Evolutionary conservation across 805 yeast genomes (phyloP).

Genomic region (Metschnikowia lachancei): DNA sequence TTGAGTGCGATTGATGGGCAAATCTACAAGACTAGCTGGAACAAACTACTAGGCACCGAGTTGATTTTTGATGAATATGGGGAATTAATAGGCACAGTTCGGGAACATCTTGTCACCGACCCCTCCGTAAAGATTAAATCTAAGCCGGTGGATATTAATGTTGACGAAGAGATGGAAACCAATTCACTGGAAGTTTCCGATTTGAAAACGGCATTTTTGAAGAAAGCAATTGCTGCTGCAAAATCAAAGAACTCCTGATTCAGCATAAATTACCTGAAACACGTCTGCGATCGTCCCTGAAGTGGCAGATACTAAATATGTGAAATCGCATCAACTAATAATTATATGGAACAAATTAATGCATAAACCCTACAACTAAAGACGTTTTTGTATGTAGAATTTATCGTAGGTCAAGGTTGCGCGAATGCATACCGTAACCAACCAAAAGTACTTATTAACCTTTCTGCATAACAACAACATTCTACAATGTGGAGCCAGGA

Average conservation of each 20-base stretch:
- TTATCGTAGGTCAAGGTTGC: too few species aligned
- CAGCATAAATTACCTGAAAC: too few species aligned
- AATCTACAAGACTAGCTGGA: conserved; percentile 75
- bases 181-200: conserved; percentile 18
- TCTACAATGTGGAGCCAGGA: conserved; percentile 14
- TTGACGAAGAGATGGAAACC: conserved; percentile 19
- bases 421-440: background rate
- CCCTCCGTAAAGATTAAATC: conserved; percentile 25
- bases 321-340: too few species aligned
- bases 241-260: conserved; percentile 2
- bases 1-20: conserved; percentile 41
- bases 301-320: too few species aligned
- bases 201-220: conserved; percentile 22
- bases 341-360: too few species aligned
- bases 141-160: conserved; percentile 11
- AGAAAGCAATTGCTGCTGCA: conserved; percentile 22
- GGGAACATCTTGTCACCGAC: conserved; percentile 37
- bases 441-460: background rate
- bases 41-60: conserved; percentile 73
- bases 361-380: too few species aligned
- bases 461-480: too few species aligned
- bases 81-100: conserved; percentile 38
- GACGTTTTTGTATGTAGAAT: too few species aligned
- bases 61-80: conserved; percentile 44
- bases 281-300: too few species aligned